Evolutionary conservation across 2,329 filamentous ascomycete genomes (phyloP).

Genomic region (Calonectria hawksworthii): DNA sequence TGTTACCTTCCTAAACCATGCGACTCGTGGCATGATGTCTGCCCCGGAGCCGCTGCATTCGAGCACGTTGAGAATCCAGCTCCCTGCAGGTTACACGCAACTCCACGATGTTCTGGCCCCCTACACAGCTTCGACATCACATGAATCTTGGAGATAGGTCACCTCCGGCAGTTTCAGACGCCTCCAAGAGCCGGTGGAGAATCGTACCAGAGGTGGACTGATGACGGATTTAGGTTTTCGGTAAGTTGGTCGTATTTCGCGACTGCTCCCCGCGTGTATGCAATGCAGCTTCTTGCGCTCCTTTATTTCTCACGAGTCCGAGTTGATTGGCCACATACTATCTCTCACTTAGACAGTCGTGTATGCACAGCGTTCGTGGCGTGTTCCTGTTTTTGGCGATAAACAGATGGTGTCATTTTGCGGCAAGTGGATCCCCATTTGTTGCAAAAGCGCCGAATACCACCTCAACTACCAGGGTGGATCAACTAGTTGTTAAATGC

Average conservation of each 20-base stretch:
- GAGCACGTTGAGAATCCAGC: neutral
- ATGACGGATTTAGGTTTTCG: constrained; percentile 1
- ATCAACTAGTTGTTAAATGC: constrained; percentile 2
- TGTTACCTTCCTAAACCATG: constrained; percentile 3
- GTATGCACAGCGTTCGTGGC: neutral
- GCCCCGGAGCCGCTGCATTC: neutral
- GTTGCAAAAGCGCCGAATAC: constrained; percentile 5
- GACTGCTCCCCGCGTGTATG: neutral
- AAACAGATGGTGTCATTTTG: neutral
- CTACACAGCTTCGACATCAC: neutral
- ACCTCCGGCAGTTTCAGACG: neutral
- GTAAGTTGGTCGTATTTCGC: neutral
- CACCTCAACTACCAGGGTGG: neutral
- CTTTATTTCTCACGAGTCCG: too few relatives aligned
- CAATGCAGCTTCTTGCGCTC: neutral
- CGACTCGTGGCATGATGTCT: neutral
- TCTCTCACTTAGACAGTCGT: neutral
- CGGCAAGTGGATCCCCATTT: neutral
- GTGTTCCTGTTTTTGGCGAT: neutral
- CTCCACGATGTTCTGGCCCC: neutral
- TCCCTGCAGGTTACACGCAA: neutral
- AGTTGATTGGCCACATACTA: neutral
- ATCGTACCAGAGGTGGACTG: constrained; percentile 13
- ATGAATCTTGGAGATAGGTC: neutral
- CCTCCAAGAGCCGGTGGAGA: constrained; percentile 4